Evolutionary conservation across 2,329 filamentous ascomycete species (phyloP).

Genomic region (Neoascochyta sp.): DNA sequence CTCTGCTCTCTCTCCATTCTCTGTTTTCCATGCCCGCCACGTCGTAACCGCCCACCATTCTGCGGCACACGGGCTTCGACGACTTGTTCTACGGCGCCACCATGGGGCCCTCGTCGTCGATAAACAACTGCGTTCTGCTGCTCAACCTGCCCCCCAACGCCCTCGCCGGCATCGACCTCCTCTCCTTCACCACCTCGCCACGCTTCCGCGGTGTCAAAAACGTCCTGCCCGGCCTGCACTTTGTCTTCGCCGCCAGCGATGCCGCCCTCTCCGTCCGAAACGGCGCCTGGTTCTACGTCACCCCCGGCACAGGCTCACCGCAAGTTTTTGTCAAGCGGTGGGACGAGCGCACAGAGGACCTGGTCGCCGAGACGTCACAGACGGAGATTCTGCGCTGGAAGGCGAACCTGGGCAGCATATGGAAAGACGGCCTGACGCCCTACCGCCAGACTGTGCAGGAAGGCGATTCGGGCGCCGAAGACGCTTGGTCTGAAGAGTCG

Average conservation of each 20-base stretch:
- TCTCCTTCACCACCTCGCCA: slow-evolving; percentile 60
- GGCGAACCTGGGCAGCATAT: slow-evolving; percentile 55
- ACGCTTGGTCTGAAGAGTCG: slow-evolving; percentile 41
- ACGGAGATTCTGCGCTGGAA: slow-evolving; percentile 48
- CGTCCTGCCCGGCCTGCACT: slow-evolving; percentile 57
- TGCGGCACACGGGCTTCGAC: slow-evolving; percentile 34
- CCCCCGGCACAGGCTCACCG: slow-evolving; percentile 33
- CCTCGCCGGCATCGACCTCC: slow-evolving; percentile 53
- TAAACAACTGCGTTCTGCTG: slow-evolving; percentile 39
- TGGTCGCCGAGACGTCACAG: slow-evolving; percentile 42
- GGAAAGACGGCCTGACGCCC: slow-evolving; percentile 51
- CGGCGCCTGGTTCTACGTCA: slow-evolving; percentile 59
- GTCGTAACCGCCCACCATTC: slow-evolving; percentile 32
- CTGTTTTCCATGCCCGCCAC: too few relatives aligned
- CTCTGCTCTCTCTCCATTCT: too few relatives aligned
- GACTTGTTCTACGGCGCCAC: slow-evolving; percentile 31
- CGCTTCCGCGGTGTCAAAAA: slow-evolving; percentile 60
- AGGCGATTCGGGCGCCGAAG: slow-evolving; percentile 26
- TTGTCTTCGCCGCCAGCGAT: slow-evolving; percentile 58
- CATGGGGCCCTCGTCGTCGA: slow-evolving; percentile 33
- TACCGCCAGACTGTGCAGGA: slow-evolving; percentile 44
- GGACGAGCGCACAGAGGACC: slow-evolving; percentile 47
- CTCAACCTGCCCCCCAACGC: slow-evolving; percentile 46
- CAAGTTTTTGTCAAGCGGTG: slow-evolving; percentile 57
- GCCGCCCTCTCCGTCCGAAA: slow-evolving; percentile 58